phyloP scores from a whole-genome alignment of 2,329 filamentous ascomycete genomes.

The Penicillium italicum region DNA sequence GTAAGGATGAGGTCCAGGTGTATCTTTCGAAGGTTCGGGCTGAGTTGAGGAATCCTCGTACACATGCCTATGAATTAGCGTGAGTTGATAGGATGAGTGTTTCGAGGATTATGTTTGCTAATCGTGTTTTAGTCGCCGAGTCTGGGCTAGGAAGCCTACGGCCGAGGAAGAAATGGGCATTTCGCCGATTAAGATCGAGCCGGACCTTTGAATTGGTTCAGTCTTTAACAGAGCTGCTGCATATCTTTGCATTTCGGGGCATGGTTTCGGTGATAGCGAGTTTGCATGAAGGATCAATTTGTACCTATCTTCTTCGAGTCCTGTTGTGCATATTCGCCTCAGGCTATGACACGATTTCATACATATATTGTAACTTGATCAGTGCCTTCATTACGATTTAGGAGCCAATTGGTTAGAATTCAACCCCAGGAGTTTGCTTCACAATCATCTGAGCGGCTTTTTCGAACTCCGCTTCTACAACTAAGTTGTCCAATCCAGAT shows the following conservation, averaged over 20 bases:
- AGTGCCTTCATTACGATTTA: neutral
- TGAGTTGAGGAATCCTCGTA: conserved; percentile 3
- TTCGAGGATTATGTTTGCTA: neutral
- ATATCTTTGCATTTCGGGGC: neutral
- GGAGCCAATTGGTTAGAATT: neutral
- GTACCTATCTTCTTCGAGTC: neutral
- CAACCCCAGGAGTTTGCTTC: conserved; percentile 22
- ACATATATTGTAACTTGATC: neutral
- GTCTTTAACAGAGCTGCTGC: neutral
- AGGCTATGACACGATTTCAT: neutral
- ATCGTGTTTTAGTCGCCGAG: neutral
- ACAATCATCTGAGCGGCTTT: conserved; percentile 30
- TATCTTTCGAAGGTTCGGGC: neutral
- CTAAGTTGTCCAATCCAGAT: conserved; percentile 34
- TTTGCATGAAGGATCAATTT: too few relatives aligned
- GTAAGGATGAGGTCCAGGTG: conserved; percentile 18
- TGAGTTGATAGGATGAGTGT: neutral
- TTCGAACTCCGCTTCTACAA: conserved; percentile 43
- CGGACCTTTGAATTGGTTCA: neutral
- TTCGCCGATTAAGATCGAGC: neutral
- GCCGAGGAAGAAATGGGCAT: neutral
- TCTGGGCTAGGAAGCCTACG: conserved; percentile 7
- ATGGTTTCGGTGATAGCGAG: neutral
- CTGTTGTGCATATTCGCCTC: neutral
- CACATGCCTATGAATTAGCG: conserved; percentile 1